These are phyloP conservation scores for Biscogniauxia mediterranea DNA, from an alignment of 2,329 filamentous ascomycete genomes.

Conservation along the genomic window DNA sequence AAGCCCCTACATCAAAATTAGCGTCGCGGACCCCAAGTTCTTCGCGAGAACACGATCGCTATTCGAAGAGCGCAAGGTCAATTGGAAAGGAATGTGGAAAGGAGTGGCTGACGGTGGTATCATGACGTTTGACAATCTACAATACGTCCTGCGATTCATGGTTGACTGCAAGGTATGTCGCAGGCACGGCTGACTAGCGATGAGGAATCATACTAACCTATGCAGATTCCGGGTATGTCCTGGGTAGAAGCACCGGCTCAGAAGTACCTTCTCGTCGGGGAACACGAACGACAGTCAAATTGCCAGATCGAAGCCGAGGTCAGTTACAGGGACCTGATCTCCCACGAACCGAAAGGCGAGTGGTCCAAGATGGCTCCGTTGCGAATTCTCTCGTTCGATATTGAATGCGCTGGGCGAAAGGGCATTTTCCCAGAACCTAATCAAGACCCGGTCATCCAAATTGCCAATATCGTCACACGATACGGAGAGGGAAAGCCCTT, in stretches of 20 bases:
- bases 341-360: constrained; percentile 85
- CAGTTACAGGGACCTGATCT: constrained; percentile 77
- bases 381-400: constrained; percentile 93
- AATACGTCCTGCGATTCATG: constrained; percentile 96
- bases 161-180: constrained; percentile 78
- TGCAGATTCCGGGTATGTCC: constrained; percentile 85
- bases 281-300: constrained; percentile 74
- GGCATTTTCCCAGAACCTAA: constrained; percentile 95
- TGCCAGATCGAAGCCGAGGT: constrained; percentile 94
- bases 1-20: constrained; percentile 90
- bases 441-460: constrained; percentile 93
- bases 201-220: constrained; percentile 16
- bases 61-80: constrained; percentile 74
- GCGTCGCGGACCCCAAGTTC: constrained; percentile 82
- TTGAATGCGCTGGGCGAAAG: constrained; percentile 96
- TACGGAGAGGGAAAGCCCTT: constrained; percentile 97
- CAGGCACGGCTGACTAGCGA: neutral
- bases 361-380: constrained; percentile 98
- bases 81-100: constrained; percentile 91
- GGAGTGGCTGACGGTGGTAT: constrained; percentile 62
- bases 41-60: constrained; percentile 73
- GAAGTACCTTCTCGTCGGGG: constrained; percentile 69
- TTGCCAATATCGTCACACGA: constrained; percentile 90
- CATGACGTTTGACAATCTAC: constrained; percentile 91
- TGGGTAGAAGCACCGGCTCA: constrained; percentile 85